phyloP scores from a whole-genome alignment of 1,139 yeast species.

The Magnusiomyces paraingens region DNA sequence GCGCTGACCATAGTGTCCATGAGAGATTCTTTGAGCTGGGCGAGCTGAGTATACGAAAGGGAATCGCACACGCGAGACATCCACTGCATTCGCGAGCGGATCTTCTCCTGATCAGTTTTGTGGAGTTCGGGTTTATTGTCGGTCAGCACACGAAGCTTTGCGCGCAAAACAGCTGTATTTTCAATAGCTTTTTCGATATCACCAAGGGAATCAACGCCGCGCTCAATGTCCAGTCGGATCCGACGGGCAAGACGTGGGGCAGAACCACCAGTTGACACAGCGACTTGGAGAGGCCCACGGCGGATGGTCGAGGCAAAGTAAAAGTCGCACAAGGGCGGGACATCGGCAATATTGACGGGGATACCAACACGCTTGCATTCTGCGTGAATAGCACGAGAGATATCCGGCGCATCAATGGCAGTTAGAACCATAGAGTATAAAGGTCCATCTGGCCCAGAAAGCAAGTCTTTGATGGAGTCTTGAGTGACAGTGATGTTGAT shows the following conservation, averaged over 20 bases:
- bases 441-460: conserved; percentile 11
- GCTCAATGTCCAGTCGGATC: conserved; percentile 53
- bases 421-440: conserved; percentile 61
- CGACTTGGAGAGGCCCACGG: conserved; percentile 69
- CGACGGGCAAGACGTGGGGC: conserved; percentile 70
- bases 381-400: conserved; percentile 53
- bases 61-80: conserved; percentile 59
- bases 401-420: conserved; percentile 66
- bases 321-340: conserved; percentile 76
- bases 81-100: conserved; percentile 67
- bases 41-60: conserved; percentile 56
- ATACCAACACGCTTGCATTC: conserved; percentile 46
- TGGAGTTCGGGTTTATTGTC: conserved; percentile 9
- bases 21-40: conserved; percentile 28
- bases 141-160: conserved; percentile 41
- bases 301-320: conserved; percentile 78
- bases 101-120: conserved; percentile 37
- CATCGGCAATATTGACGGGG: conserved; percentile 80
- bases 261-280: conserved; percentile 80
- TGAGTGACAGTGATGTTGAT: conserved; percentile 47
- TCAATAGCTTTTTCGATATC: conserved; percentile 48
- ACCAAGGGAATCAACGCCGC: conserved; percentile 31
- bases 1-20: background rate
- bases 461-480: conserved; percentile 16
- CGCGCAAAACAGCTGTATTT: conserved; percentile 55